Base-by-base conservation (phyloP, 1,284 basidiomycete genomes). In the Ganoderma meredithae region DNA sequence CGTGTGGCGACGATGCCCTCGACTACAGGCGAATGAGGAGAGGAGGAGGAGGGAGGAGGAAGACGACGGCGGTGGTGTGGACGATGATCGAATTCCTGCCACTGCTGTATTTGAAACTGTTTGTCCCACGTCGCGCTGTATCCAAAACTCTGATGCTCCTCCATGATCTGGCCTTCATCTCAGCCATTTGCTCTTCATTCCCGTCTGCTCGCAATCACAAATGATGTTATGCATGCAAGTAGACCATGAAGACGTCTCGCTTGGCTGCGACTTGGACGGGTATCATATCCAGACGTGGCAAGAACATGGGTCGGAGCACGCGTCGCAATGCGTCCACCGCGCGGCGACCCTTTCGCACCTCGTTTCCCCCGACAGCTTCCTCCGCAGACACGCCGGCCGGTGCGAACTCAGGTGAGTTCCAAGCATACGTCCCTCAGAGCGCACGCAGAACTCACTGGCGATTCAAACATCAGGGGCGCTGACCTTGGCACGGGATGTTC, bases 61-160 rank as follows among this genome's bases (percentile, higher is more conserved):
- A 31, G 31, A 31, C 31, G 31, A 31, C 31, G 31, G 3, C 31
- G 31, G 59, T 58, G 69, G 55, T 56, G 69, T 66, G 63, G 27
- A 64, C 63, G 64, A 66, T 65, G 65, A 22, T 61, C 71, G 60
- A 66, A 58, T 67, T 64, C 63, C 47, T 66, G 40, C 65, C 68
- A 55, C 17, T 65, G 64, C 56, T 12, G 60, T 72, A 68, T 72
- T 72, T 72, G 71, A 63, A 66, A 62, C 1, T 72, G 66, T 70
- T 72, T 72, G 71, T 62, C 67, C 31, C 52, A 9, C 52, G 17
- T 55, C 49, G 25, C 10, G 31, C 27, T 19, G 52, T 10, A 55
- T 6, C 31, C 5, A 3, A 7, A 31, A 7, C 19, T 19, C 19
- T n/a, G 17, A 12, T 9, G 17, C n/a, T n/a, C 44, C 44, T 43